These are phyloP conservation scores for Cardamine chenopodiifolia DNA, from an alignment of 345 rosid species.

Conservation along the genomic window DNA sequence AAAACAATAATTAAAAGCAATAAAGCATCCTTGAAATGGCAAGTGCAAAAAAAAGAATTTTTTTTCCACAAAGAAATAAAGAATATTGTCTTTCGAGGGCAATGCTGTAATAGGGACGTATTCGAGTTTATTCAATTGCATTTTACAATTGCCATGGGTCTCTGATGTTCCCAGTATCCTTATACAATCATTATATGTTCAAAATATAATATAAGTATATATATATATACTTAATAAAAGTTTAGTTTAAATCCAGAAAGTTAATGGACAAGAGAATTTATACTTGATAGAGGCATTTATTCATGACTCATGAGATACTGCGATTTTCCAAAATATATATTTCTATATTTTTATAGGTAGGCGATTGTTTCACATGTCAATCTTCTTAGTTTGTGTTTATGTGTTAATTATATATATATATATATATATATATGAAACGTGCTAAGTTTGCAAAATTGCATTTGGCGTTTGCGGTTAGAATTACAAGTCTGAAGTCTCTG, in stretches of 20 bases:
- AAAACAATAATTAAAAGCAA: constrained; percentile 20
- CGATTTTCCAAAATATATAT: neutral
- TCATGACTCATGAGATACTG: neutral
- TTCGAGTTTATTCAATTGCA: constrained; percentile 21
- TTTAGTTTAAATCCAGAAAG: neutral
- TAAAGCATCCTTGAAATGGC: constrained; percentile 29
- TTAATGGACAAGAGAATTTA: constrained; percentile 6
- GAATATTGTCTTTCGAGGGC: constrained; percentile 1
- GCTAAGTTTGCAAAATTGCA: neutral
- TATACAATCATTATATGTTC: neutral
- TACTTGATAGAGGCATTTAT: neutral
- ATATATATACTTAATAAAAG: neutral
- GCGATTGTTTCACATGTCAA: neutral
- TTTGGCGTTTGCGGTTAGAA: neutral
- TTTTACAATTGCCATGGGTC: constrained; percentile 1
- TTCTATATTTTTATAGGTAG: neutral
- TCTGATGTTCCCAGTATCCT: constrained; percentile 4
- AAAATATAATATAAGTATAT: neutral
- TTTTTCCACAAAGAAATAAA: constrained; percentile 9
- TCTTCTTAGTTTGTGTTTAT: neutral
- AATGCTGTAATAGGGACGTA: constrained; percentile 23
- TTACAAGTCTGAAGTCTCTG: neutral
- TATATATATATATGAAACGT: too few species aligned
- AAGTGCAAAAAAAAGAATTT: constrained; percentile 16
- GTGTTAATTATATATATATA: too few species aligned